phyloP scores from a whole-genome alignment of 768 basidiomycete species.

The Podaxis sp. region DNA sequence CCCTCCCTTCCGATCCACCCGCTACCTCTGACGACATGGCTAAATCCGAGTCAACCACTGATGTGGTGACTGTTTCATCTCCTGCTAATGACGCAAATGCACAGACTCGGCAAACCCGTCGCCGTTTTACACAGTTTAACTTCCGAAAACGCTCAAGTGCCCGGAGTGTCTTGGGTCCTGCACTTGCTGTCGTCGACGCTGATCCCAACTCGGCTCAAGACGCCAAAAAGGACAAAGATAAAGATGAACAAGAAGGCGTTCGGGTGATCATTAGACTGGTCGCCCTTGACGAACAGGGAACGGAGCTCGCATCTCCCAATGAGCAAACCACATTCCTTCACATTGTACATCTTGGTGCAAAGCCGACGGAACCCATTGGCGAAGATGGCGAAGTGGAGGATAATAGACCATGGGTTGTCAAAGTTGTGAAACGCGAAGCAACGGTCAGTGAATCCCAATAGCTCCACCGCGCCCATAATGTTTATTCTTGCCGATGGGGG shows the following conservation, averaged over 20 bases:
- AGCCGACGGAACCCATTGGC: slow-evolving; percentile 31
- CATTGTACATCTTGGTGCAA: slow-evolving; percentile 66
- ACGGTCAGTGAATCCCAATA: slow-evolving; percentile 40
- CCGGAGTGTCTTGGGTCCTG: slow-evolving; percentile 68
- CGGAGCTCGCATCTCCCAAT: slow-evolving; percentile 67
- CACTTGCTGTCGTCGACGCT: slow-evolving; percentile 76
- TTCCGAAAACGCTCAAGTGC: slow-evolving; percentile 60
- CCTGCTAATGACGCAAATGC: slow-evolving; percentile 6
- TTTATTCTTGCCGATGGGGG: slow-evolving; percentile 22
- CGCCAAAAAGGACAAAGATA: slow-evolving; percentile 41
- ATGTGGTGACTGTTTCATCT: slow-evolving; percentile 14
- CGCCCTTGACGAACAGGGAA: slow-evolving; percentile 76
- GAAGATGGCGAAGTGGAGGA: slow-evolving; percentile 52
- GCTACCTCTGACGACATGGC: slow-evolving; percentile 19
- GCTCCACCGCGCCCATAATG: too few species aligned
- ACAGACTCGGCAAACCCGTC: slow-evolving; percentile 30
- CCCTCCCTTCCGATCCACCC: slow-evolving; percentile 18
- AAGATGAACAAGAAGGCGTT: slow-evolving; percentile 64
- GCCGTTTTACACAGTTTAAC: slow-evolving; percentile 65
- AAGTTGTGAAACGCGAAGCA: slow-evolving; percentile 90
- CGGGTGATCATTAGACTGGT: slow-evolving; percentile 77
- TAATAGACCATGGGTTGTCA: slow-evolving; percentile 83
- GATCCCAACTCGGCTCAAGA: slow-evolving; percentile 44
- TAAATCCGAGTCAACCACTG: slow-evolving; percentile 19
- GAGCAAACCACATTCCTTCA: slow-evolving; percentile 90